Base-by-base conservation (phyloP, 1,284 basidiomycete species). In the Ceratobasidium sp. region DNA sequence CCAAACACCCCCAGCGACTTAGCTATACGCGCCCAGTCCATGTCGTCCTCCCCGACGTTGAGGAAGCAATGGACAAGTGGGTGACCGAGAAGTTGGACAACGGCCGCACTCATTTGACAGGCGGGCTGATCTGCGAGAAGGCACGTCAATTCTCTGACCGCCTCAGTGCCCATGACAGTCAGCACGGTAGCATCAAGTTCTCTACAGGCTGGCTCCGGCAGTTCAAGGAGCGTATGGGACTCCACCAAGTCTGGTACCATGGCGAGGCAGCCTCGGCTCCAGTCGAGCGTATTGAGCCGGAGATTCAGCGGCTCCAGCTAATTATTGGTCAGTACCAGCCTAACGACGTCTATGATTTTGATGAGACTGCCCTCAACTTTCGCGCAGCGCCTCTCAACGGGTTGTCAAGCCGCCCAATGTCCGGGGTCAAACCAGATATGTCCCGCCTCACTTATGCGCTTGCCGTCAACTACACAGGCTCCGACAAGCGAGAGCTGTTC, bases 351-450 rank as follows among this genome's bases (percentile, higher is more conserved):
- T 85, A 83, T 57, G 85, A 86, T 70, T 82, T 85, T 82, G 85
- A 86, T 81, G 83, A 86, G 78, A 84, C 84, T 10, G 83, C 83
- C 1, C 76, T 85, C 2, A 84, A 84, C 78, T 85, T 82, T 79
- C 78, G 80, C 14, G 77, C 80, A 78, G 78, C 79, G 23, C 81
- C 82, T 20, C 78, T 82, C 54, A 77, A 77, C 41, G 81, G 81
- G 1, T 78, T 83, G 0, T 75, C 27, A 23, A 59, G 14, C 27
- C 27, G 55, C 27, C 55, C 14, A 23, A 59, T 76, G 0, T 81
- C 81, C 7, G 81, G 82, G 6, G 50, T 81, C 12, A 84, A 84
- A 75, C 80, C 77, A 3, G 78, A 78, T 5, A 84, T 84, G 74
- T 59, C 60, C 16, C 79, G 81, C 8, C 23, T 85, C 7, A 84